Percentiles rank a stretch among this genome's conserved stretches.
These are phyloP conservation scores for Claviceps pazoutovae DNA, from an alignment of 2,329 filamentous ascomycete genomes.

Conservation along the genomic window DNA sequence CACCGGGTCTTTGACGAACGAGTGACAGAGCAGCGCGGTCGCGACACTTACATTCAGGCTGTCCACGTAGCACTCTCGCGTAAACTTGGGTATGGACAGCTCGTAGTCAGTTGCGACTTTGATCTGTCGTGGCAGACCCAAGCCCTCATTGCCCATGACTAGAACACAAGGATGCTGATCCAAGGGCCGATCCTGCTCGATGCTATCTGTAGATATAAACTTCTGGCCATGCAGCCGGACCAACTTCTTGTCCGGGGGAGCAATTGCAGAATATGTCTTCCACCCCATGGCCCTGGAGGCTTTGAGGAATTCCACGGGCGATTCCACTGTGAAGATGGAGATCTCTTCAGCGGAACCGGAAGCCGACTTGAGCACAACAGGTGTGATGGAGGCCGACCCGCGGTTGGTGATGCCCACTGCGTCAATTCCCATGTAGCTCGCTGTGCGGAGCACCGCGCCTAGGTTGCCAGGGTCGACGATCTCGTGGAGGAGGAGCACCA, in stretches of 20 bases:
- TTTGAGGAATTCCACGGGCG: slow-evolving; percentile 55
- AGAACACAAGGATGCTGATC: slow-evolving; percentile 55
- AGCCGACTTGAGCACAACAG: slow-evolving; percentile 74
- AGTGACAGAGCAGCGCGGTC: slow-evolving; percentile 58
- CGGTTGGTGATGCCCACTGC: slow-evolving; percentile 65
- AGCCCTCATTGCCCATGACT: slow-evolving; percentile 70
- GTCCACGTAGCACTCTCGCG: slow-evolving; percentile 49
- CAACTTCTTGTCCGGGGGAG: slow-evolving; percentile 25
- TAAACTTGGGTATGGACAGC: slow-evolving; percentile 48
- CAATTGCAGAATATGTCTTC: slow-evolving; percentile 67
- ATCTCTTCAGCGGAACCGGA: slow-evolving; percentile 76
- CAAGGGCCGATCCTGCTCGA: slow-evolving; percentile 40
- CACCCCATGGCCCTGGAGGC: slow-evolving; percentile 59
- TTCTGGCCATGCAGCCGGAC: slow-evolving; percentile 23
- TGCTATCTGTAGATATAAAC: slow-evolving; percentile 33
- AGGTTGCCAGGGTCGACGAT: slow-evolving; percentile 82
- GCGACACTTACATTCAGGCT: slow-evolving; percentile 92
- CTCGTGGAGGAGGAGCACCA: slow-evolving; percentile 61
- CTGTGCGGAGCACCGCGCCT: slow-evolving; percentile 76
- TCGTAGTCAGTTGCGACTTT: slow-evolving; percentile 52
- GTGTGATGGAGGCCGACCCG: slow-evolving; percentile 59
- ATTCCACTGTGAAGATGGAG: slow-evolving; percentile 54
- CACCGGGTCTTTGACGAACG: slow-evolving; percentile 39
- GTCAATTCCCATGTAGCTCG: slow-evolving; percentile 80
- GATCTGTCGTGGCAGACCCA: slow-evolving; percentile 53